phyloP scores from a whole-genome alignment of 257 asterid genomes.

The Rhazya stricta region DNA sequence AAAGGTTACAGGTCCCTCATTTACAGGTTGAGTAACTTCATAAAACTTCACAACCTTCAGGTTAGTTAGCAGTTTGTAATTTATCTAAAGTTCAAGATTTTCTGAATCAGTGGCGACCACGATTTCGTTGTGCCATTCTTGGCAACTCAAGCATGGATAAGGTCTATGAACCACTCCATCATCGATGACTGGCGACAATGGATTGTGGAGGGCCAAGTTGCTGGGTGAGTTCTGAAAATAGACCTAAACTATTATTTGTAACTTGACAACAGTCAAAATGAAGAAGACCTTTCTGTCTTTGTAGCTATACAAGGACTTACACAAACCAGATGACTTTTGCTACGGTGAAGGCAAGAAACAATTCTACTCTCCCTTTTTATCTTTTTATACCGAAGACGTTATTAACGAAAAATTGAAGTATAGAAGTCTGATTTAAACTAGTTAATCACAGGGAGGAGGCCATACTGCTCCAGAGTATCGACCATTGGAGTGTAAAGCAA shows the following conservation, averaged over 20 bases:
- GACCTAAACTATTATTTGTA: background rate
- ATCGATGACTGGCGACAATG: constrained; percentile 42
- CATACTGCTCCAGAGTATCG: constrained; percentile 35
- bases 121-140: constrained; percentile 28
- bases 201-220: constrained; percentile 35
- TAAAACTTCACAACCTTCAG: background rate
- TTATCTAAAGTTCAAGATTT: background rate
- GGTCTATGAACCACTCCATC: constrained; percentile 31
- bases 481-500: constrained; percentile 30
- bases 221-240: constrained; percentile 27
- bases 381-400: too few species aligned
- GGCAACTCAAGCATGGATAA: constrained; percentile 50
- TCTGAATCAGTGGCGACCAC: constrained; percentile 42
- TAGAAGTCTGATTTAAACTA: background rate
- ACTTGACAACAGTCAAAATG: background rate
- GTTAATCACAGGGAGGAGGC: constrained; percentile 33
- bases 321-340: constrained; percentile 45
- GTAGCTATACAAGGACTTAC: constrained; percentile 32
- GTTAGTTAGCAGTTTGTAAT: background rate
- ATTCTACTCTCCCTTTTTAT: background rate
- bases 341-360: constrained; percentile 36
- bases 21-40: constrained; percentile 24
- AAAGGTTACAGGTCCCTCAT: constrained; percentile 31
- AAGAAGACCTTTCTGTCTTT: background rate
- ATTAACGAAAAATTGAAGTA: background rate